phyloP scores from a whole-genome alignment of 306 rosid species.

The Prunus salicina region DNA sequence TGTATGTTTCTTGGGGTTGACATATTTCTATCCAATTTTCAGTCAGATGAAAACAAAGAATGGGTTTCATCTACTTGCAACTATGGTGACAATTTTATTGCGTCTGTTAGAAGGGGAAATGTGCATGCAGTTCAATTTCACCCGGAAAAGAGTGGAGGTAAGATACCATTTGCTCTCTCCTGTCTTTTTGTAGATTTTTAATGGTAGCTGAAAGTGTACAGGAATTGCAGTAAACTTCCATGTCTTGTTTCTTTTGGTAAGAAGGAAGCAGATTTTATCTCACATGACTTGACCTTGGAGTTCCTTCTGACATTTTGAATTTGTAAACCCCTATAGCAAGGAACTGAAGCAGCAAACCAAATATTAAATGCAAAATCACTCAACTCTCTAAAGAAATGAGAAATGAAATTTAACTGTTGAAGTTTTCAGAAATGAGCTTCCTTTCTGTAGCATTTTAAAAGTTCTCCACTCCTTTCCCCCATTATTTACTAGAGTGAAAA shows the following conservation, averaged over 20 bases:
- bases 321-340: not conserved
- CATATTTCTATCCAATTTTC: slow-evolving; percentile 7
- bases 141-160: slow-evolving; percentile 98
- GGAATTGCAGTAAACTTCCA: not conserved
- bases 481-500: slow-evolving; percentile 5
- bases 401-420: not conserved
- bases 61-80: slow-evolving; percentile 92
- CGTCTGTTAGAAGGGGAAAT: slow-evolving; percentile 84
- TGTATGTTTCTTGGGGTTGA: slow-evolving; percentile 18
- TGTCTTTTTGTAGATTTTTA: not conserved
- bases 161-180: slow-evolving; percentile 33
- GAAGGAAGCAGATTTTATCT: not conserved
- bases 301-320: not conserved
- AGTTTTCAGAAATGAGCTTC: not conserved
- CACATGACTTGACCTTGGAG: not conserved
- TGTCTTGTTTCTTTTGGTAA: not conserved
- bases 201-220: slow-evolving; percentile 2
- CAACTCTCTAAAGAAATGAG: not conserved
- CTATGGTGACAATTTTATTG: slow-evolving; percentile 84
- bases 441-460: not conserved
- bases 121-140: slow-evolving; percentile 98
- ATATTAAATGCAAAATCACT: not conserved
- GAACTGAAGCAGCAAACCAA: not conserved
- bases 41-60: slow-evolving; percentile 86
- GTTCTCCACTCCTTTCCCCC: not conserved